Percentiles rank a stretch among this genome's conserved stretches.
phyloP scores from a whole-genome alignment of 108 stramenopile species.

The Nitzschia sp. region DNA sequence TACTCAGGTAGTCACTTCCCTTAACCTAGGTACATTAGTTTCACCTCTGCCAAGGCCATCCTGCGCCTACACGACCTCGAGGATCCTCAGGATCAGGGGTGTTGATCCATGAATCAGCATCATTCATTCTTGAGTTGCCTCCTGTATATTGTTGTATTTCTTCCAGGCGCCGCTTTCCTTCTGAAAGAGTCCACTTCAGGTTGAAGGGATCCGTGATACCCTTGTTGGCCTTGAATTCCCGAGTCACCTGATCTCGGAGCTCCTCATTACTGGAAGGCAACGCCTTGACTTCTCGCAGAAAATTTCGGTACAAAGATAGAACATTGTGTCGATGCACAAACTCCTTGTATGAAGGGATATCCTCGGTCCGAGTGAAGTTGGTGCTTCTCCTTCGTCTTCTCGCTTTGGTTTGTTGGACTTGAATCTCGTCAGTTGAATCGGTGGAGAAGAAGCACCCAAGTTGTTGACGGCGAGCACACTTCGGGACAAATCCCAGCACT shows the following conservation, averaged over 20 bases:
- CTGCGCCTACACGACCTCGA: slow-evolving; percentile 70
- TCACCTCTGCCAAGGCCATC: slow-evolving; percentile 67
- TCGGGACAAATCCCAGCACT: no score
- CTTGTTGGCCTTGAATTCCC: slow-evolving; percentile 55
- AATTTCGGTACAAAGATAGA: slow-evolving; percentile 61
- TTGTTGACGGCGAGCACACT: not conserved
- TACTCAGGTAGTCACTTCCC: not conserved
- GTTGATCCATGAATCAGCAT: slow-evolving; percentile 72
- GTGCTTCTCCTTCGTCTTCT: slow-evolving; percentile 19
- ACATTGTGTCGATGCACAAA: slow-evolving; percentile 71
- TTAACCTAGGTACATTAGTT: not conserved
- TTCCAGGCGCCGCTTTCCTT: slow-evolving; percentile 59
- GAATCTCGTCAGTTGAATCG: not conserved
- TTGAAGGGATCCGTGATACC: slow-evolving; percentile 53
- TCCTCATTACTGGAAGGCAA: slow-evolving; percentile 39
- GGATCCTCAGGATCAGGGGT: slow-evolving; percentile 70
- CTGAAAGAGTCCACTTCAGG: slow-evolving; percentile 47
- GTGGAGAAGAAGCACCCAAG: slow-evolving; percentile 2
- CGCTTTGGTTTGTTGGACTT: slow-evolving; percentile 9
- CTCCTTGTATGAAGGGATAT: slow-evolving; percentile 66
- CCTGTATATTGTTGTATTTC: slow-evolving; percentile 61
- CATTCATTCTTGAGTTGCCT: slow-evolving; percentile 34
- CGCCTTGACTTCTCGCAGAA: slow-evolving; percentile 46
- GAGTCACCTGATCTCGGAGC: slow-evolving; percentile 21
- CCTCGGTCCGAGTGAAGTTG: slow-evolving; percentile 1